Base-by-base conservation (phyloP, 257 asterid species). In the Mentha longifolia region DNA sequence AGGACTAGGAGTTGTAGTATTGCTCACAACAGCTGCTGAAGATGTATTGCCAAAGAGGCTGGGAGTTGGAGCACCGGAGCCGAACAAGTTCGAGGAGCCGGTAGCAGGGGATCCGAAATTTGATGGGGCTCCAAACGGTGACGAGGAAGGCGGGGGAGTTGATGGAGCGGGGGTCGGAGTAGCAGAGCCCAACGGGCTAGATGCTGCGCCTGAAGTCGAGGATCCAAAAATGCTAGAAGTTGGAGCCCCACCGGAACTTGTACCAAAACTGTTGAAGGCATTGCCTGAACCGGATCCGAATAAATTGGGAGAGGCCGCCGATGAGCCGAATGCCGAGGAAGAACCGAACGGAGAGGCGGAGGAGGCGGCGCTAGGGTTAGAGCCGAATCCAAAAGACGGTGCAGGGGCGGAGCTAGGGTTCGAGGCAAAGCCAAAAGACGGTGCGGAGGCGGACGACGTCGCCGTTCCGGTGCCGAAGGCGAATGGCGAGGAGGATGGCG, bases 311-410 rank as follows among this genome's bases (percentile, higher is more conserved):
- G 84, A 16, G 28, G 83, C 45, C 28, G 74, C 45, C 39, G 39
- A 35, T 35, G 39, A 1, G 79, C 11, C 20, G 84, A 9, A 17
- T 5, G 39, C 39, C 39, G 79, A 16, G 43, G 70, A 61, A 1
- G 79, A 33, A 10, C 81, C 81, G 52, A 79, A 77, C 12, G 55
- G 17, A 16, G 79, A 7, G 13, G 80, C 75, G 63, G 86, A 59
- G 14, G 89, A 64, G 62, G 85, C 25, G 61, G 86, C 49, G 75
- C 77, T 74, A 72, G 87, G 82, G 76, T 79, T 85, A 9, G 84
- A 67, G 71, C 37, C 68, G 12, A n/a, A n/a, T n/a, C n/a, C n/a
- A n/a, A n/a, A n/a, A n/a, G n/a, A n/a, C n/a, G n/a, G n/a, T n/a
- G n/a, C n/a, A n/a, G n/a, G n/a, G n/a, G n/a, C n/a, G n/a, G n/a